Evolutionary conservation across 768 basidiomycete genomes (phyloP).

Genomic region (Lactifluus piperatus): DNA sequence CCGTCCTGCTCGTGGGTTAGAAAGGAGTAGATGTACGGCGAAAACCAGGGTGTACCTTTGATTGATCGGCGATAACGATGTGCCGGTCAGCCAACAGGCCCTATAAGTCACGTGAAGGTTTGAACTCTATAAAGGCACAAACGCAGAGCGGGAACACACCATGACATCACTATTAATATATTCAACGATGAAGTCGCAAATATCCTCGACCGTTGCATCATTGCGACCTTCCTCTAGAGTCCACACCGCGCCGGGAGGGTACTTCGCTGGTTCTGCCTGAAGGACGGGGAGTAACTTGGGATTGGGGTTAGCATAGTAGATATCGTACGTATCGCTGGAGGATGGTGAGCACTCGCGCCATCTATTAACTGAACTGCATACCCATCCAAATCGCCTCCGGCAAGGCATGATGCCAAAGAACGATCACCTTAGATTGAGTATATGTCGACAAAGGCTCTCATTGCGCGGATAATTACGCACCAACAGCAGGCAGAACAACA

Average conservation of each 20-base stretch:
- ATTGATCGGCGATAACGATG: background rate
- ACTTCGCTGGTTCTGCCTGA: constrained; percentile 43
- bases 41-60: background rate
- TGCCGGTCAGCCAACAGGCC: background rate
- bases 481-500: constrained; percentile 21
- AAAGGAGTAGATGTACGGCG: background rate
- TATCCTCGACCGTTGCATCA: constrained; percentile 54
- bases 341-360: background rate
- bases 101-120: background rate
- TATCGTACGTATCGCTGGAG: constrained; percentile 53
- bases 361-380: constrained; percentile 22
- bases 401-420: constrained; percentile 61
- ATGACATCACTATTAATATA: constrained; percentile 79
- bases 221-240: constrained; percentile 21
- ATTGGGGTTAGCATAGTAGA: constrained; percentile 44
- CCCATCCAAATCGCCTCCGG: constrained; percentile 76
- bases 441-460: background rate
- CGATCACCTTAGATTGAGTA: constrained; percentile 36
- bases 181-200: constrained; percentile 74
- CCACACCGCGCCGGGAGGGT: constrained; percentile 28
- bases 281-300: constrained; percentile 45
- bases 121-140: background rate
- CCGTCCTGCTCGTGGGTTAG: background rate
- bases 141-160: constrained; percentile 32
- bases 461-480: background rate